Base-by-base conservation (phyloP, 805 yeast genomes). In the Metschnikowia amazonensis region DNA sequence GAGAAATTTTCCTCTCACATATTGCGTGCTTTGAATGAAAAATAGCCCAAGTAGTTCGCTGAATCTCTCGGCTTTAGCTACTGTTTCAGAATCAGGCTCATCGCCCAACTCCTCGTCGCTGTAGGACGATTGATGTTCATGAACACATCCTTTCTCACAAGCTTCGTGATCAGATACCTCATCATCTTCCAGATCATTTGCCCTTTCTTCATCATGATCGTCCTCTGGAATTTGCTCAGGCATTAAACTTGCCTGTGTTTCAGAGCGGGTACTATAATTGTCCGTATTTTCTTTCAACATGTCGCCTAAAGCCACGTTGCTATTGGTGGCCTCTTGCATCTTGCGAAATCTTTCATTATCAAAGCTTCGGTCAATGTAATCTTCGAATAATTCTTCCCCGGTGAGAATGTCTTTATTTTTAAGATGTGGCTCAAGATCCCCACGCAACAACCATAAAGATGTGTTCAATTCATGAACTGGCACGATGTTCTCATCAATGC, bases 21-120 rank as follows among this genome's bases (percentile, higher is more conserved):
- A 72, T 43, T 87, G 80, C 4, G 94, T 84, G 1, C 90, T 86
- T 45, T 89, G 85, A 43, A 86, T 74, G 56, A 87, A 89, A 50
- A 90, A 76, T 73, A 88, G 76, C 21, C 85, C 80, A 31, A 90
- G 84, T 10, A 92, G 84, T 64, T 89, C 95, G 56, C 80, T 83
- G 57, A 86, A 66, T 42, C 89, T 32, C 35, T 37, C 41, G 2
- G 41, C 14, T 37, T 16, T 37, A 2, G 32, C 41, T 16, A 18
- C 23, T 3, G 17, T n/a, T 18, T 37, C 41, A 29, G 25, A 14
- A 28, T 28, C 25, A 16, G 24, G 25, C 32, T 27, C 32, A 4
- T 28, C 41, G 21, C 17, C n/a, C 31, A 29, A 25, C 17, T 37
- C 41, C 5, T 28, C 32, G 10, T 29, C 41, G 9, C 41, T 18